These are phyloP conservation scores for Aspergillus campestris DNA, from an alignment of 495 filamentous ascomycete species.

Conservation along the genomic window DNA sequence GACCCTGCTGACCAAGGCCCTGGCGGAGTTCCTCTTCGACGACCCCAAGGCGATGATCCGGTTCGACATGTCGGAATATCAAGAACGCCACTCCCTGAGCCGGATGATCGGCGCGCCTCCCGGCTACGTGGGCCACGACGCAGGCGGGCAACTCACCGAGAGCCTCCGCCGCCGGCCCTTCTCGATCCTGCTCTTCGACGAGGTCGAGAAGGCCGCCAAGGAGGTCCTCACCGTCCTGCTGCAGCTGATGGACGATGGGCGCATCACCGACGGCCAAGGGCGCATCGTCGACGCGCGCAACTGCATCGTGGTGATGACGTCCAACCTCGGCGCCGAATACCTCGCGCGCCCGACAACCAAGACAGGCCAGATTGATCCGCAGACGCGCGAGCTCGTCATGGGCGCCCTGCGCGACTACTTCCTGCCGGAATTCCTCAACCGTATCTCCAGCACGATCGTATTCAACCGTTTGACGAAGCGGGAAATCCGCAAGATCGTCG, in stretches of 20 bases:
- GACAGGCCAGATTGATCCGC: slow-evolving; percentile 81
- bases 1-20: slow-evolving; percentile 89
- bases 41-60: slow-evolving; percentile 97
- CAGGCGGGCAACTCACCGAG: slow-evolving; percentile 93
- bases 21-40: slow-evolving; percentile 97
- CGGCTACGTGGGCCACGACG: slow-evolving; percentile 93
- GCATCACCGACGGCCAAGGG: slow-evolving; percentile 96
- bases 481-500: slow-evolving; percentile 94
- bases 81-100: slow-evolving; percentile 91
- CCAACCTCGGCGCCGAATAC: slow-evolving; percentile 90
- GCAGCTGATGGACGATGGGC: slow-evolving; percentile 97
- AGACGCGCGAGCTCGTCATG: slow-evolving; percentile 83
- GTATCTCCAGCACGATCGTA: slow-evolving; percentile 90
- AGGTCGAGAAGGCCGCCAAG: slow-evolving; percentile 97
- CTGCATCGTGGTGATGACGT: slow-evolving; percentile 99
- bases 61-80: slow-evolving; percentile 99
- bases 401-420: slow-evolving; percentile 85
- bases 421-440: slow-evolving; percentile 95
- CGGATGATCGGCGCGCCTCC: slow-evolving; percentile 97
- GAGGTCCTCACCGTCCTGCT: slow-evolving; percentile 93
- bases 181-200: slow-evolving; percentile 96
- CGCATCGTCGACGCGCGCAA: slow-evolving; percentile 90
- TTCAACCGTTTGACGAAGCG: slow-evolving; percentile 88
- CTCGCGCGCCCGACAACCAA: slow-evolving; percentile 67
- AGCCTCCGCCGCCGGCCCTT: slow-evolving; percentile 87